Evolutionary conservation across 2,329 filamentous ascomycete genomes (phyloP), one percentile per base, ranked within the genome.

Genomic region (Neopestalotiopsis sp.): DNA sequence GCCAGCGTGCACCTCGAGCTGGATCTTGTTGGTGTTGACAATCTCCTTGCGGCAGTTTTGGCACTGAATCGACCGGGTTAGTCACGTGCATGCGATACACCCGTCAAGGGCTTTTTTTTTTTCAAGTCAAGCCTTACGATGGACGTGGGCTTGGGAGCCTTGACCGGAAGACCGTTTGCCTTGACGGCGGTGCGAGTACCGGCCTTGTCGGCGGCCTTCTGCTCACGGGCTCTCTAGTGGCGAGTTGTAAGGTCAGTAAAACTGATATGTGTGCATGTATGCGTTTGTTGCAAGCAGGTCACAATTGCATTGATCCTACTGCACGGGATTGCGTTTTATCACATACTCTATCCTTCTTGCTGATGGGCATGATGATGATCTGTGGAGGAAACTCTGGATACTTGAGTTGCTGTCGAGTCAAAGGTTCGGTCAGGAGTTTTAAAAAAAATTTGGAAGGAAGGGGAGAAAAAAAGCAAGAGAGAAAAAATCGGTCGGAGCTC

Each of bases 101-200:
- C n/a, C 9, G 42, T 49, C 42, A 28, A 28, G 24, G 24, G 24
- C 24, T 28, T 28, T 28, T 28, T 28, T 28, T 28, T 28, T 24
- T 9, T 10, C n/a, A n/a, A 20, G 5, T n/a, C 52, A 65, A 34
- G 59, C 66, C 81, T 60, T 78, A 84, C 82, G 74, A 85, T 83
- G 9, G 82, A 83, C 38, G 82, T 86, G n/a, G 82, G 82, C 81
- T 87, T 88, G 0, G 84, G 81, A 0, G 85, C 69, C 80, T 88
- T 88, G 71, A 86, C 84, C 1, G 86, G 86, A 1, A 86, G 81
- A 34, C 86, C 86, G 72, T 88, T 88, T 20, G 85, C 76, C 78
- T 88, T 87, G 70, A 88, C 85, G 0, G 85, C 81, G 42, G 83
- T 80, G 64, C 86, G 83, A 67, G 86, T 88, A 69, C 86, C 86